phyloP scores from a whole-genome alignment of 768 basidiomycete genomes.

The Exidia glandulosa region DNA sequence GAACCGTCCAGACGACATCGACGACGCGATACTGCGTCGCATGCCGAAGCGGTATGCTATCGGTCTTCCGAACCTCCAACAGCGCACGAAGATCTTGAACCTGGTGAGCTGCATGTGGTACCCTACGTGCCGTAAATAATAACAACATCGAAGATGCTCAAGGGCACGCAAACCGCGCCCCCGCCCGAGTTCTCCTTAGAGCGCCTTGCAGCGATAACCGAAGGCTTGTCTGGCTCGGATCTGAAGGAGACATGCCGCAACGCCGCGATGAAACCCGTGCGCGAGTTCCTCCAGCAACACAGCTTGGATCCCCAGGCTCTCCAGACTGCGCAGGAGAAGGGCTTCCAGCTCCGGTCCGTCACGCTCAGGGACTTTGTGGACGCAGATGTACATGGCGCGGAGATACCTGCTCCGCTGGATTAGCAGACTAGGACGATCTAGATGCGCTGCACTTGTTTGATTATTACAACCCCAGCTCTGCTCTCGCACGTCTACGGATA shows the following conservation, averaged over 20 bases:
- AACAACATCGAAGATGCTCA: constrained; percentile 60
- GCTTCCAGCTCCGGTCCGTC: neutral
- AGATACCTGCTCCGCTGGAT: too few relatives aligned
- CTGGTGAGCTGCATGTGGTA: constrained; percentile 43
- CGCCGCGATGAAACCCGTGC: constrained; percentile 87
- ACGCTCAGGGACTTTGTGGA: neutral
- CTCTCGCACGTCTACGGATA: too few relatives aligned
- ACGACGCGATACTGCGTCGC: constrained; percentile 77
- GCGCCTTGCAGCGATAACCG: constrained; percentile 53
- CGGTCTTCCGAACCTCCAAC: constrained; percentile 62
- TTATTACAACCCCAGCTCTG: too few relatives aligned
- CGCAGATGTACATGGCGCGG: neutral
- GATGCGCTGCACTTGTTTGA: too few relatives aligned
- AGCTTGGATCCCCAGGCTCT: constrained; percentile 1
- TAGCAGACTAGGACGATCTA: too few relatives aligned
- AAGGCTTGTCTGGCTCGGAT: constrained; percentile 81
- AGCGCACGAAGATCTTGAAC: constrained; percentile 73
- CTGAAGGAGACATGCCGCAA: constrained; percentile 85
- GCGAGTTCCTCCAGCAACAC: constrained; percentile 58
- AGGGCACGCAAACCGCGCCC: constrained; percentile 59
- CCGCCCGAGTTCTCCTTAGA: constrained; percentile 51
- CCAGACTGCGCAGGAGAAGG: neutral
- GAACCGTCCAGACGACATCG: constrained; percentile 88
- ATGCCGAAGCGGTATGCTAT: constrained; percentile 96
- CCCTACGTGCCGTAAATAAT: neutral